These are phyloP conservation scores for Verticillium tricorpus DNA, from an alignment of 2,329 filamentous ascomycete species.

Conservation along the genomic window DNA sequence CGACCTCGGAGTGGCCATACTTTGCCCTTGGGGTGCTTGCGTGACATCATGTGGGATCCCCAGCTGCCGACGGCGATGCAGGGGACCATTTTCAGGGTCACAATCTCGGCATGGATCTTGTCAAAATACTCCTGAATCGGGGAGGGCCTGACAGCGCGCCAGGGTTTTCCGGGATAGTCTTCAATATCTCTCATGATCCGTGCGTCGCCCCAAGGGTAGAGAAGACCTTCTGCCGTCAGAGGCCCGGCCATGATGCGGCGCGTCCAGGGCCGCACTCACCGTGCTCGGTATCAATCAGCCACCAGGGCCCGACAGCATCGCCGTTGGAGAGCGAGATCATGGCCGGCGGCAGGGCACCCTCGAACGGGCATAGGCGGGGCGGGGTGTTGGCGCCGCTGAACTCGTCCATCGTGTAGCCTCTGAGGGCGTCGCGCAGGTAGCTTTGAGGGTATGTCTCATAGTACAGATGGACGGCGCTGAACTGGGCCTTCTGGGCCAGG, in stretches of 20 bases:
- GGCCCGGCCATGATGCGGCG: background rate
- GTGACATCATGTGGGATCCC: no score
- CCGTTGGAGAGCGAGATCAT: constrained; percentile 12
- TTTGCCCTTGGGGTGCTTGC: no score
- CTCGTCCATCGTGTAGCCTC: no score
- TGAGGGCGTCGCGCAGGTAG: no score
- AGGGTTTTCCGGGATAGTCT: constrained; percentile 5
- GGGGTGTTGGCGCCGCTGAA: no score
- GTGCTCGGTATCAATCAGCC: constrained; percentile 9
- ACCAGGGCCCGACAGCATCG: constrained; percentile 9
- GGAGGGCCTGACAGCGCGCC: constrained; percentile 5
- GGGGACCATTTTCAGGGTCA: constrained; percentile 9
- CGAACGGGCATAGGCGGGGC: constrained; percentile 2
- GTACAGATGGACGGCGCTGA: no score
- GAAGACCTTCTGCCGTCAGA: constrained; percentile 1
- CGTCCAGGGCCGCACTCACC: background rate
- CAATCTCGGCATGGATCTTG: constrained; percentile 7
- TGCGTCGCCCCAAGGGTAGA: constrained; percentile 11
- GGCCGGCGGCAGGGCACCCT: constrained; percentile 9
- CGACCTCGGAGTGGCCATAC: no score
- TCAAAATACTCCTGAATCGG: constrained; percentile 9
- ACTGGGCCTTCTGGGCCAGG: background rate
- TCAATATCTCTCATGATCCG: constrained; percentile 2
- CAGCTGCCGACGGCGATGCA: no score
- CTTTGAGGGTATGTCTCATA: no score